Conservation (phyloP, 306 rosid species). For the Fragaria ananassa region DNA sequence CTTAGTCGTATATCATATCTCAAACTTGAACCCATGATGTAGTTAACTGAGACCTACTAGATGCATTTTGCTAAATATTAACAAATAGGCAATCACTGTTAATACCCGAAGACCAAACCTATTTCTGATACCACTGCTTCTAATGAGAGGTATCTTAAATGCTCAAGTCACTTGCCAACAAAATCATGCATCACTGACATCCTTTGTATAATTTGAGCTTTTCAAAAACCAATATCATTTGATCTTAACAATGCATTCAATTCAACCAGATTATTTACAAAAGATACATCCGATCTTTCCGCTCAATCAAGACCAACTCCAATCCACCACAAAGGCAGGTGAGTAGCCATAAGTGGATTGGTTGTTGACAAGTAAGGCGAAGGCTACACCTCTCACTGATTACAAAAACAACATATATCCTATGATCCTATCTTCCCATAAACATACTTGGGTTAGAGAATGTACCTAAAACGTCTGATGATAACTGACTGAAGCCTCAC, state of each 20-base stretch:
- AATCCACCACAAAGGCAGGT: not conserved
- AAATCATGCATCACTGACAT: not conserved
- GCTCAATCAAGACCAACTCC: not conserved
- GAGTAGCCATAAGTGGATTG: not conserved
- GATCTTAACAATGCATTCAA: not conserved
- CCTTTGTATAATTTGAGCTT: not conserved
- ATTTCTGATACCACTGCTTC: not conserved
- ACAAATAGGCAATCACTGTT: not conserved
- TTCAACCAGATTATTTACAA: not conserved
- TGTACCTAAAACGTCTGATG: not conserved
- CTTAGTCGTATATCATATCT: not conserved
- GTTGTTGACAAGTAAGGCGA: not conserved
- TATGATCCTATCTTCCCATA: not conserved
- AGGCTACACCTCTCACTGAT: not conserved
- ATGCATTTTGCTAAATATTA: not conserved
- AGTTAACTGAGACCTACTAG: not conserved
- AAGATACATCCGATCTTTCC: not conserved
- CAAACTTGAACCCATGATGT: not conserved
- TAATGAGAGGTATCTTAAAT: not conserved
- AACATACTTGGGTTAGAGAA: not conserved
- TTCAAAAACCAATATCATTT: not conserved
- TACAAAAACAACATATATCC: not conserved
- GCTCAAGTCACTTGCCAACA: not conserved
- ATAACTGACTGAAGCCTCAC: not conserved
- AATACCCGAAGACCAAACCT: not conserved